Evolutionary conservation across 306 rosid species (phyloP).

Genomic region (Lathyrus aphaca): DNA sequence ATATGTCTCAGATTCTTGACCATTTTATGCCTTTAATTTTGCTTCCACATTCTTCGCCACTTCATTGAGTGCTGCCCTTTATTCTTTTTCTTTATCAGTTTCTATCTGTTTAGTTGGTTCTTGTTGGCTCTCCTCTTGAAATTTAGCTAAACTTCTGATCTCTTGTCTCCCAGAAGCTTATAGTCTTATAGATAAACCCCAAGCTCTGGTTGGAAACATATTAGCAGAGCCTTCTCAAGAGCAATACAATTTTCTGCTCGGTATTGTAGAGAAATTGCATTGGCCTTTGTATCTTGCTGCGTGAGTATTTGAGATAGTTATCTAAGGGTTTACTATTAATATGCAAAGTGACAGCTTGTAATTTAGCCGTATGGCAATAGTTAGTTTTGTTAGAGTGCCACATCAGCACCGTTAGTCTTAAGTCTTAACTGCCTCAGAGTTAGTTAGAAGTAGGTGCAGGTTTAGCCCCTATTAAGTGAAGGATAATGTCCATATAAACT

Average conservation of each 20-base stretch:
- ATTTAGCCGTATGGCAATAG: background rate
- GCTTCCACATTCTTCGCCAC: background rate
- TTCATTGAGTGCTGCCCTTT: background rate
- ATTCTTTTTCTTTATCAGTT: background rate
- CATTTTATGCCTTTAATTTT: background rate
- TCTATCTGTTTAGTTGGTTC: background rate
- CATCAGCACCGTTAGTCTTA: background rate
- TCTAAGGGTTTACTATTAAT: background rate
- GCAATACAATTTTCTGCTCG: background rate
- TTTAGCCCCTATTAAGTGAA: background rate
- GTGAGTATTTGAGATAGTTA: slow-evolving; percentile 1
- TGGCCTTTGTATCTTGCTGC: background rate
- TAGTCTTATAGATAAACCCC: slow-evolving; percentile 1
- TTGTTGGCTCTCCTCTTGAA: background rate
- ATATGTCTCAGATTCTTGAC: background rate
- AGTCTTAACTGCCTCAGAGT: background rate
- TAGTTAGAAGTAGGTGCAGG: background rate
- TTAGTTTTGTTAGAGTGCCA: background rate
- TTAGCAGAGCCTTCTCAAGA: background rate
- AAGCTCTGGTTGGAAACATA: background rate
- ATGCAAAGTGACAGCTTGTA: background rate
- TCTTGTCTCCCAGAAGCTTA: background rate
- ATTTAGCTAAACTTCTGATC: background rate
- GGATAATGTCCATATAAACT: background rate
- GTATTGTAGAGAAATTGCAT: slow-evolving; percentile 1